Evolutionary conservation across 352 stramenopile species (phyloP).

Genomic region (Saprolegnia diclina): DNA sequence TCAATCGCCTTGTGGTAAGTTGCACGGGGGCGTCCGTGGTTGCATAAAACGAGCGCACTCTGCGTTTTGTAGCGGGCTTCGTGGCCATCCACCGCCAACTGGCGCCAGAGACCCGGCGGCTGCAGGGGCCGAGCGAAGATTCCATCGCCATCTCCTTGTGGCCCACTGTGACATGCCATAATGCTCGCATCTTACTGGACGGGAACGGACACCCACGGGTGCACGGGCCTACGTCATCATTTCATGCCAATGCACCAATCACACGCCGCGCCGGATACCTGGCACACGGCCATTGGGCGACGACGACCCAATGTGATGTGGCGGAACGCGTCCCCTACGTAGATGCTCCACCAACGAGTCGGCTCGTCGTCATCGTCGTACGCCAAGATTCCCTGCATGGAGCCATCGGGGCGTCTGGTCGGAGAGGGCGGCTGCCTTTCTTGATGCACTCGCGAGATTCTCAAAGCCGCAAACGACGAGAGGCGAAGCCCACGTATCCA

Average conservation of each 20-base stretch:
- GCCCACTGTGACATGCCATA: background rate
- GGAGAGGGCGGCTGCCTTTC: no score
- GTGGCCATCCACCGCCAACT: background rate
- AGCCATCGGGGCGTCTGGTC: no score
- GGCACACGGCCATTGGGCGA: background rate
- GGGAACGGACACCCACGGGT: conserved; percentile 8
- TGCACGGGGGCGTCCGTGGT: background rate
- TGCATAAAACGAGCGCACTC: conserved; percentile 16
- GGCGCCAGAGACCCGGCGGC: background rate
- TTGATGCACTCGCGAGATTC: no score
- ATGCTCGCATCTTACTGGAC: background rate
- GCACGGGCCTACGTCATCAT: conserved; percentile 15
- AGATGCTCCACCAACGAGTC: background rate
- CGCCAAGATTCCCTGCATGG: no score
- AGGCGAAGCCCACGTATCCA: no score
- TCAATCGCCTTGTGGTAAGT: background rate
- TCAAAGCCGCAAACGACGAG: no score
- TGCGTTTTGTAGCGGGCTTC: background rate
- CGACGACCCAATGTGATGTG: background rate
- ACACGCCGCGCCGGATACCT: background rate
- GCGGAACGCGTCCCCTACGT: background rate
- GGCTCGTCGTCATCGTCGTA: background rate
- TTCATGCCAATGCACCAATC: background rate
- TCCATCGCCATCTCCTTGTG: conserved; percentile 5
- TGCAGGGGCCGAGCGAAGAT: conserved; percentile 8